phyloP scores from a whole-genome alignment of 164 flowering plant genomes.

The Hamamelis virginiana region DNA sequence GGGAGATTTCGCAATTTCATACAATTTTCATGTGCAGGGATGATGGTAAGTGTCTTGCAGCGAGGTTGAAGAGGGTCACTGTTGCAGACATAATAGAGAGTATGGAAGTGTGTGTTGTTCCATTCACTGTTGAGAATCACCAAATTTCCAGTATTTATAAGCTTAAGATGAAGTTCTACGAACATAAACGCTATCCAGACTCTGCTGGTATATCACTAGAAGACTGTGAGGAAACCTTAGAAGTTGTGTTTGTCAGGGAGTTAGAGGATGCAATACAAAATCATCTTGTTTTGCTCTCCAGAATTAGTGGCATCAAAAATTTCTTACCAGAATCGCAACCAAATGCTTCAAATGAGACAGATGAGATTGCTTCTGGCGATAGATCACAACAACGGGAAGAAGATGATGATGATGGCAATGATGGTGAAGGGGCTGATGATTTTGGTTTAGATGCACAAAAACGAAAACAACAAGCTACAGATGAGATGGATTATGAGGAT shows the following conservation, averaged over 20 bases:
- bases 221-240: slow-evolving; percentile 48
- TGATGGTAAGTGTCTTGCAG: slow-evolving; percentile 64
- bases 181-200: slow-evolving; percentile 39
- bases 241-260: slow-evolving; percentile 38
- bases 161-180: slow-evolving; percentile 58
- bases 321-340: slow-evolving; percentile 23
- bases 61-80: slow-evolving; percentile 61
- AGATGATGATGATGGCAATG: slow-evolving; percentile 38
- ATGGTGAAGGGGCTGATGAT: slow-evolving; percentile 49
- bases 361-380: slow-evolving; percentile 30
- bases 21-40: slow-evolving; percentile 45
- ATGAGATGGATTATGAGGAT: slow-evolving; percentile 88
- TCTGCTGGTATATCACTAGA: slow-evolving; percentile 41
- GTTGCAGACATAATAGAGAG: slow-evolving; percentile 74
- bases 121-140: slow-evolving; percentile 31
- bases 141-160: slow-evolving; percentile 53
- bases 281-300: slow-evolving; percentile 51
- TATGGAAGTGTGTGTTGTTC: slow-evolving; percentile 60
- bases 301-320: slow-evolving; percentile 65
- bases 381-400: slow-evolving; percentile 18
- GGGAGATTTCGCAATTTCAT: neutral
- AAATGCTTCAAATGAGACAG: slow-evolving; percentile 32
- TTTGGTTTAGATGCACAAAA: slow-evolving; percentile 65
- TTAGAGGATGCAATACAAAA: slow-evolving; percentile 64
- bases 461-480: slow-evolving; percentile 50